These are phyloP conservation scores for Xylaria arbuscula DNA, from an alignment of 2,329 filamentous ascomycete species.

Conservation along the genomic window DNA sequence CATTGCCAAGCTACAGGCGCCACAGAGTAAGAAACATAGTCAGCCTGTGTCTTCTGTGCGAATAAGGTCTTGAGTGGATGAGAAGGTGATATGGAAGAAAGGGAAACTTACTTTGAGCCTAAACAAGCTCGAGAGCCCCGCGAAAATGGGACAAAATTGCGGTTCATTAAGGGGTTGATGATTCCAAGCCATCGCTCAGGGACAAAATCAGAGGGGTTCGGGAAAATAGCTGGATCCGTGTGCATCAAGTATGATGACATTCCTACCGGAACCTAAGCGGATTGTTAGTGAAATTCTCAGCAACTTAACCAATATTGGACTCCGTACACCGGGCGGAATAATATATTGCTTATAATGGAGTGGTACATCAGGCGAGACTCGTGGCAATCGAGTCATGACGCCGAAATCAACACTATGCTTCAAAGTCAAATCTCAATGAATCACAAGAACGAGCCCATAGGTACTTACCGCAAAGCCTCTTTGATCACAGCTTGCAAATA, in stretches of 20 bases:
- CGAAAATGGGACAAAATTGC: conserved; percentile 39
- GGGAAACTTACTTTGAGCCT: conserved; percentile 32
- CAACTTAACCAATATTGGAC: not conserved
- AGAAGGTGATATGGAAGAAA: not conserved
- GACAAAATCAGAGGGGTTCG: conserved; percentile 40
- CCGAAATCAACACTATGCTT: conserved; percentile 33
- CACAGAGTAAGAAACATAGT: not conserved
- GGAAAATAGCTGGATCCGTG: conserved; percentile 42
- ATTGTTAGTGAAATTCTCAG: conserved; percentile 11
- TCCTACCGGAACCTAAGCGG: conserved; percentile 39
- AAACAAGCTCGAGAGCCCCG: conserved; percentile 38
- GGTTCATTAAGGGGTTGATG: conserved; percentile 31
- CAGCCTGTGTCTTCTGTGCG: not conserved
- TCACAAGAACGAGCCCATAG: not conserved
- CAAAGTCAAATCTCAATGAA: conserved; percentile 2
- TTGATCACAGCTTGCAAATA: conserved; percentile 50
- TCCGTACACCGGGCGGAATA: conserved; percentile 37
- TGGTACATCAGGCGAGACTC: conserved; percentile 39
- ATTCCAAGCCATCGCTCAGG: conserved; percentile 41
- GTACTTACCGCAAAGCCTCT: conserved; percentile 39
- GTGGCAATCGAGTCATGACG: conserved; percentile 39
- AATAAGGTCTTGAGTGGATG: not conserved
- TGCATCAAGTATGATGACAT: conserved; percentile 45
- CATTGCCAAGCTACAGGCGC: conserved; percentile 28
- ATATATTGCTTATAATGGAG: conserved; percentile 40